Conservation (phyloP, 1,139 yeast species). For the Kazachstania sp. region DNA sequence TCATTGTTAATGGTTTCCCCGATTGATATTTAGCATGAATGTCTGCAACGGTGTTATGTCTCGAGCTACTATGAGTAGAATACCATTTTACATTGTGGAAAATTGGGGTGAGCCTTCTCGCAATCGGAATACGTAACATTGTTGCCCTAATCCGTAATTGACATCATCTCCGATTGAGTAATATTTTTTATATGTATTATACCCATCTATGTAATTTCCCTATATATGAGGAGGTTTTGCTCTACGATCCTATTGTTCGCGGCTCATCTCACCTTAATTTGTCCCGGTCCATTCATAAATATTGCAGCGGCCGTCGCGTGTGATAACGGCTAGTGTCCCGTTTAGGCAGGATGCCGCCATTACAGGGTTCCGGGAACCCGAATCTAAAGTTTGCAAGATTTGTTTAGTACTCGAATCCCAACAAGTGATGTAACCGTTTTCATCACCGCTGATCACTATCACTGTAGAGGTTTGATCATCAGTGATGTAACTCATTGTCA, state of each 20-base stretch:
- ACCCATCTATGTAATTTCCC: too few species aligned
- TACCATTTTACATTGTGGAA: not conserved
- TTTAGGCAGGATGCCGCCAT: constrained; percentile 40
- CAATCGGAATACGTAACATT: not conserved
- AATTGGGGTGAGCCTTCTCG: not conserved
- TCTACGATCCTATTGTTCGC: not conserved
- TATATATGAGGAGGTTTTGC: too few species aligned
- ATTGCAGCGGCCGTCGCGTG: constrained; percentile 35
- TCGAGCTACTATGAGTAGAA: constrained; percentile 3
- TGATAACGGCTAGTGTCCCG: constrained; percentile 38
- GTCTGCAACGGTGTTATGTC: constrained; percentile 18
- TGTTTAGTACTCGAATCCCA: constrained; percentile 72
- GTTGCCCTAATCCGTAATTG: too few species aligned
- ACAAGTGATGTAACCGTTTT: constrained; percentile 47
- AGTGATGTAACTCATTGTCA: constrained; percentile 19
- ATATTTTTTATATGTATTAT: too few species aligned
- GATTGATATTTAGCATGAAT: constrained; percentile 15
- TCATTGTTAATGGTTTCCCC: constrained; percentile 43
- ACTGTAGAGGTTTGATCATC: not conserved
- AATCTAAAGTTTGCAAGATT: constrained; percentile 35
- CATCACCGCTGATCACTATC: constrained; percentile 55
- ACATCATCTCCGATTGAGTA: too few species aligned
- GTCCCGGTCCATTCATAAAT: constrained; percentile 21
- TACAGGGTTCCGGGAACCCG: constrained; percentile 34
- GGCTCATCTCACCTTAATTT: not conserved